A percentile compares a stretch with the other conserved stretches of the same genome.
Conservation (phyloP, 225 moss, liverwort and hornwort genomes). For the Marchantia polymorpha region DNA sequence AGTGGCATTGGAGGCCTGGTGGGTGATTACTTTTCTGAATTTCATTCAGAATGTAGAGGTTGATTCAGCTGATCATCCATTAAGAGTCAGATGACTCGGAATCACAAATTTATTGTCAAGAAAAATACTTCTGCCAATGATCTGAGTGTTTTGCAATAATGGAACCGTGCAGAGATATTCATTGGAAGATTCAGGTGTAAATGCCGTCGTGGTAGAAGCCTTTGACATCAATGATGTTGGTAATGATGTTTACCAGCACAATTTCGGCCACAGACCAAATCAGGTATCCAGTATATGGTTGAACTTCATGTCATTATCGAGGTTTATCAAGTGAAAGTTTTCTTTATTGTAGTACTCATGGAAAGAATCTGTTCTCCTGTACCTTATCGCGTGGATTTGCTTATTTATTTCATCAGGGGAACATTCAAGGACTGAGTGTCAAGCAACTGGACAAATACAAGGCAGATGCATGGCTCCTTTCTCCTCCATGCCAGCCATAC, state of each 20-base stretch:
- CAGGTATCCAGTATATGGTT: constrained; percentile 47
- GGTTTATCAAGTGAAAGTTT: neutral
- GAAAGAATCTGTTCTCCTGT: neutral
- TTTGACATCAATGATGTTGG: constrained; percentile 97
- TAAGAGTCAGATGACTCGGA: neutral
- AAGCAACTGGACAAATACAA: constrained; percentile 79
- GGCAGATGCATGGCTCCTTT: constrained; percentile 86
- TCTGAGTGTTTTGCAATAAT: neutral
- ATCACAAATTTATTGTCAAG: neutral
- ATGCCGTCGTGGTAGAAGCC: constrained; percentile 77
- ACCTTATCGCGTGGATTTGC: neutral
- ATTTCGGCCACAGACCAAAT: constrained; percentile 91
- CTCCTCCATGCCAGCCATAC: constrained; percentile 97
- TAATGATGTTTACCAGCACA: constrained; percentile 95
- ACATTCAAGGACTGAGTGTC: constrained; percentile 82
- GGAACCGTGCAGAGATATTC: constrained; percentile 72
- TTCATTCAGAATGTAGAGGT: neutral
- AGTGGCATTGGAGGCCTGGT: constrained; percentile 94
- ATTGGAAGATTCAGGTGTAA: constrained; percentile 69
- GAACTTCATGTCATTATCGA: neutral
- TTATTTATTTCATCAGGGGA: constrained; percentile 50
- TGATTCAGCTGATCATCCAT: neutral
- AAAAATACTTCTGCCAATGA: neutral
- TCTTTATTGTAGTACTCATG: neutral
- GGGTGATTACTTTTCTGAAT: neutral